These are phyloP conservation scores for Tilletia caries DNA, from an alignment of 1,284 basidiomycete species.

Conservation along the genomic window DNA sequence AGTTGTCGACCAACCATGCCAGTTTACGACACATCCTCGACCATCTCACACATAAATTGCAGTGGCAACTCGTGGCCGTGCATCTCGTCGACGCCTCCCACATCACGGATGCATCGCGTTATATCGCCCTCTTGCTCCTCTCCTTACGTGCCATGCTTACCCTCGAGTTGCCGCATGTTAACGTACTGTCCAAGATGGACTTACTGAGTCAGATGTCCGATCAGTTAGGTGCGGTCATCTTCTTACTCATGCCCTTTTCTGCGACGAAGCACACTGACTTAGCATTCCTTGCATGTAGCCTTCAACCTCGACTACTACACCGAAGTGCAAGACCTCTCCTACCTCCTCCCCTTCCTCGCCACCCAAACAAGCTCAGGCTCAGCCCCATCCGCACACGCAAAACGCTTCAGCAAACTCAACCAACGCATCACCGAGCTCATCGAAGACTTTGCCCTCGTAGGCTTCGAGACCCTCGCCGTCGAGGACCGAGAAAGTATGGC, in stretches of 20 bases:
- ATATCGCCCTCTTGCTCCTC: slow-evolving; percentile 84
- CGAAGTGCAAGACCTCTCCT: slow-evolving; percentile 90
- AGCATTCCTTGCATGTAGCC: slow-evolving; percentile 59
- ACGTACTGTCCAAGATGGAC: slow-evolving; percentile 94
- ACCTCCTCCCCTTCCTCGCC: slow-evolving; percentile 72
- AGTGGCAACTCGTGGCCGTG: slow-evolving; percentile 72
- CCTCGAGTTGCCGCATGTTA: slow-evolving; percentile 92
- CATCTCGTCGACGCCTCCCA: slow-evolving; percentile 96
- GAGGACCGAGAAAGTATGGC: slow-evolving; percentile 50
- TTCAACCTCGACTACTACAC: slow-evolving; percentile 98
- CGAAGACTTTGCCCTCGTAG: slow-evolving; percentile 89
- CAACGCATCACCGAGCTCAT: slow-evolving; percentile 84
- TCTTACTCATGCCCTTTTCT: not conserved
- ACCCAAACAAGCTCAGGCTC: slow-evolving; percentile 64
- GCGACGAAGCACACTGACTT: not conserved
- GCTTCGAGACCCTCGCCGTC: slow-evolving; percentile 86
- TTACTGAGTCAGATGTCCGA: slow-evolving; percentile 61
- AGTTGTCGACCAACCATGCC: slow-evolving; percentile 86
- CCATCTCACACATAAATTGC: slow-evolving; percentile 68
- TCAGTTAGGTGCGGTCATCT: not conserved
- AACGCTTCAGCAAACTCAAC: slow-evolving; percentile 72
- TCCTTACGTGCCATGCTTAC: slow-evolving; percentile 96
- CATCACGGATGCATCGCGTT: slow-evolving; percentile 91
- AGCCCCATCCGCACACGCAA: slow-evolving; percentile 27
- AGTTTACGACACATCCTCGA: slow-evolving; percentile 65